Evolutionary conservation across 139 green algal species (phyloP).

Genomic region (Asterochloris sp.): DNA sequence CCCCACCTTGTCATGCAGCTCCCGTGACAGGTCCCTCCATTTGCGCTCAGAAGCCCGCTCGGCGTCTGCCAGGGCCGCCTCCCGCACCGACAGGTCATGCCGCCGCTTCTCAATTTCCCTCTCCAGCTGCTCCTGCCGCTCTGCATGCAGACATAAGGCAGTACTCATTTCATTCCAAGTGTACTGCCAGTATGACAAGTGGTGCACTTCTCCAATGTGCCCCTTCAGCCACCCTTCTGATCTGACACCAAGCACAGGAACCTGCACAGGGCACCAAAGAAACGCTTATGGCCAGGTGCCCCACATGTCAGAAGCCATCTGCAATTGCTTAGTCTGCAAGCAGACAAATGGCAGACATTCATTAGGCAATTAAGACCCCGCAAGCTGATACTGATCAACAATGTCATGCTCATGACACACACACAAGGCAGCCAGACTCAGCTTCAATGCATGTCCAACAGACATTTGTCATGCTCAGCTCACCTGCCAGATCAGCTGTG

Average conservation of each 20-base stretch:
- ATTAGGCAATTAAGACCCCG: too few relatives aligned
- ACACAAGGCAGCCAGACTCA: too few relatives aligned
- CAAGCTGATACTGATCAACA: too few relatives aligned
- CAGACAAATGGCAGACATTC: too few relatives aligned
- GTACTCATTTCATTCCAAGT: not conserved
- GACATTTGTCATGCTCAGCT: not conserved
- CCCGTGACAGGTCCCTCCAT: not conserved
- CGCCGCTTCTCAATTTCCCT: slow-evolving; percentile 9
- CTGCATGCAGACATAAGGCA: not conserved
- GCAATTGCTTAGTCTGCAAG: too few relatives aligned
- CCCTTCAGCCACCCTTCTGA: too few relatives aligned
- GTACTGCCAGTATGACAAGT: not conserved
- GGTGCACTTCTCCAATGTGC: not conserved
- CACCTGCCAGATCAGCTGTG: not conserved
- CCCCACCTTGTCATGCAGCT: not conserved
- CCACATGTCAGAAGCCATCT: too few relatives aligned
- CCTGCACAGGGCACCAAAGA: too few relatives aligned
- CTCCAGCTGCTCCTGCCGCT: slow-evolving; percentile 4
- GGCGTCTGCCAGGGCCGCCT: slow-evolving; percentile 6
- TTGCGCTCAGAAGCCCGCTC: slow-evolving; percentile 1
- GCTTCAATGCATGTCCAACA: too few relatives aligned
- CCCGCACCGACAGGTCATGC: slow-evolving; percentile 9
- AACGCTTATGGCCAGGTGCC: too few relatives aligned
- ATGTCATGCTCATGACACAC: too few relatives aligned
- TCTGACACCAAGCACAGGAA: too few relatives aligned